Evolutionary conservation across 257 asterid genomes (phyloP), one percentile per base, ranked within the genome.

Genomic region (Petunia axillaris): DNA sequence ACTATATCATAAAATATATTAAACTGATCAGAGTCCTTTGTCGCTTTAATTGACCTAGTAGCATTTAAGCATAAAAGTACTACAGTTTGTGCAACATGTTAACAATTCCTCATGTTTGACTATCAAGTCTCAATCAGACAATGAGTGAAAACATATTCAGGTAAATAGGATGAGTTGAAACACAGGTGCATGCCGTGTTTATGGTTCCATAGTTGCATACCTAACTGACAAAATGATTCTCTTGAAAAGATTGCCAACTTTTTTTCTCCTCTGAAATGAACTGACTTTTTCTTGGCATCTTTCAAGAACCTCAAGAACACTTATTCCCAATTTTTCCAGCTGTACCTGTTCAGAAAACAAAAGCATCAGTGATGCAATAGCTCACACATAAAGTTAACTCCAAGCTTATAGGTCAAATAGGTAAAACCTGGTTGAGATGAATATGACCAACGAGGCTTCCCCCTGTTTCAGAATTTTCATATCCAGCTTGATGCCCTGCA

Each of bases 391-490:
- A 48, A 48, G 25, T 53, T 25, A 25, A 48, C 44, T 64, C 64
- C 76, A 79, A 77, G 65, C 76, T 63, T 25, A 75, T 36, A 54
- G 57, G 37, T 59, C 70, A 68, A 55, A 16, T 4, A 57, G 73
- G 64, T 64, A 36, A 8, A 71, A 93, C 99, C 99, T 92, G 90
- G 89, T 90, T 82, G 87, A 96, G 91, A 87, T 89, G 98, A 81
- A 96, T 84, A 82, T 96, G 99, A 46, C 98, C 99, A 70, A 94
- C 94, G 87, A 94, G 97, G 75, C 92, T 93, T 1, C 88, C 70
- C 81, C 78, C 89, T 66, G 71, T 76, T 79, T 85, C 93, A 84
- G 73, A 50, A 88, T 79, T 82, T 71, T 83, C 94, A 43, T 67
- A 82, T 73, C 59, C 70, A 68, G 79, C 79, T 77, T 88, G 85